These are phyloP conservation scores for Beta corolliflora DNA, from an alignment of 179 eudicot genomes.

Conservation along the genomic window DNA sequence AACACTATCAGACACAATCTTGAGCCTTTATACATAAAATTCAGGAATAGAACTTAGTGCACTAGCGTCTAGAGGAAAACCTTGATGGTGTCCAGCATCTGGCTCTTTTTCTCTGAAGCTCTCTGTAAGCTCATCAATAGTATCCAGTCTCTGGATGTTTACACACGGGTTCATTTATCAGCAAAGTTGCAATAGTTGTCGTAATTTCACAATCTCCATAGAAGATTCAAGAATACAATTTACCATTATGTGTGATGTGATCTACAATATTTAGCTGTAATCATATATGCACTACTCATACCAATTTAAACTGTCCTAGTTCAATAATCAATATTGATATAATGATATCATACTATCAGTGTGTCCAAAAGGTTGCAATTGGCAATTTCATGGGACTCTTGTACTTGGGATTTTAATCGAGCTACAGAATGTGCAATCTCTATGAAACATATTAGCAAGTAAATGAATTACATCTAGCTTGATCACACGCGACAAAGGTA, in stretches of 20 bases:
- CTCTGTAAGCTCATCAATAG: slow-evolving; percentile 57
- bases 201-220: neutral
- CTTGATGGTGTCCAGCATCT: slow-evolving; percentile 68
- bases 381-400: neutral
- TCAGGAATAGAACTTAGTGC: neutral
- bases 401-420: neutral
- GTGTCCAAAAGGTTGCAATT: neutral
- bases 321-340: neutral
- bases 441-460: slow-evolving; percentile 10
- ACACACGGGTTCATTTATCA: slow-evolving; percentile 7
- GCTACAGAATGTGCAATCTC: neutral
- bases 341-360: neutral
- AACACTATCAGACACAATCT: slow-evolving; percentile 5
- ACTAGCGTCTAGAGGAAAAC: slow-evolving; percentile 35
- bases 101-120: slow-evolving; percentile 49
- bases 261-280: neutral
- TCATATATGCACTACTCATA: neutral
- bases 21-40: neutral
- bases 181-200: neutral
- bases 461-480: neutral
- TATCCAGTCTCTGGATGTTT: slow-evolving; percentile 69
- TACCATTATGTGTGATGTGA: neutral
- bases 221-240: neutral
- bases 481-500: neutral
- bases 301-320: neutral